Evolutionary conservation across 257 asterid species (phyloP).

Genomic region (Catharanthus roseus): DNA sequence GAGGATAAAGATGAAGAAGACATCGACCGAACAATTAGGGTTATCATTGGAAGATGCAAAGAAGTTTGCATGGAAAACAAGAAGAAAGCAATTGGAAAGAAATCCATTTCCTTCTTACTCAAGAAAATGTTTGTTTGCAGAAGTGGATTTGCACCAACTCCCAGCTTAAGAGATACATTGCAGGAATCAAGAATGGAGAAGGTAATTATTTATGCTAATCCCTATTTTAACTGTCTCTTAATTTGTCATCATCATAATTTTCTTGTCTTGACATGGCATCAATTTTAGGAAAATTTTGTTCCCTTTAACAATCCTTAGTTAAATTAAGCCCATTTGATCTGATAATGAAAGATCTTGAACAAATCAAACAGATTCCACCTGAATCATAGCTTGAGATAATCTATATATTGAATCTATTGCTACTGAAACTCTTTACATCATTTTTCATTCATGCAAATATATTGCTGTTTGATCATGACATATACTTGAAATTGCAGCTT

Average conservation of each 20-base stretch:
- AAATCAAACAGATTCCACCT: too few species aligned
- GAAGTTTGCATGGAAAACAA: slow-evolving; percentile 62
- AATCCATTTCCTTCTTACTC: slow-evolving; percentile 64
- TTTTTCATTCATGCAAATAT: neutral
- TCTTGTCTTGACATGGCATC: neutral
- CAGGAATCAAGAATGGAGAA: slow-evolving; percentile 96
- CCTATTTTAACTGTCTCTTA: neutral
- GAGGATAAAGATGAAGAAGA: slow-evolving; percentile 67
- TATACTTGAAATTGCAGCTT: slow-evolving; percentile 41
- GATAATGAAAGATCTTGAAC: neutral
- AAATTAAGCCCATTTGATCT: neutral
- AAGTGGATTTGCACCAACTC: slow-evolving; percentile 57
- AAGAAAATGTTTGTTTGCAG: slow-evolving; percentile 82
- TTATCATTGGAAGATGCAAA: slow-evolving; percentile 83
- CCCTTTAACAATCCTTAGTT: neutral
- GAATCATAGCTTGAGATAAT: too few species aligned
- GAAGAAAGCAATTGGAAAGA: slow-evolving; percentile 49
- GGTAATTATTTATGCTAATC: slow-evolving; percentile 33
- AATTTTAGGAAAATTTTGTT: neutral
- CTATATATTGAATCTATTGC: too few species aligned
- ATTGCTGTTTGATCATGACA: neutral
- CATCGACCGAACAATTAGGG: slow-evolving; percentile 77
- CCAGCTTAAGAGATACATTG: slow-evolving; percentile 59
- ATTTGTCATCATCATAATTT: neutral
- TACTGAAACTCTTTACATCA: too few species aligned